Conservation (phyloP, 495 filamentous ascomycete genomes). For the Parathielavia appendiculata region DNA sequence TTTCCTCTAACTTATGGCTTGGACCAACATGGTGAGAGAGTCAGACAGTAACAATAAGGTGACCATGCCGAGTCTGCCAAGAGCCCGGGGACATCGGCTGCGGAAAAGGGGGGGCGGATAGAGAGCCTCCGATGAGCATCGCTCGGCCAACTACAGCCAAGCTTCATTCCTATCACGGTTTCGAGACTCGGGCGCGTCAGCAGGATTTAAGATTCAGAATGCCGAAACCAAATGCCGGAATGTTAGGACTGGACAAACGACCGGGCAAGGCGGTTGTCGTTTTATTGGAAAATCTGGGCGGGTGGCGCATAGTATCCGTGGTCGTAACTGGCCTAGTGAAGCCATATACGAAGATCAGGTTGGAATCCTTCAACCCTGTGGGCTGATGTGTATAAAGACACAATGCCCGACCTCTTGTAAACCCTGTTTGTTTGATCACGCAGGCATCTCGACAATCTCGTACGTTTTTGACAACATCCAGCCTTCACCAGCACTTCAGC, state of each 20-base stretch:
- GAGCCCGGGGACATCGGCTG: no score
- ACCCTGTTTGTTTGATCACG: no score
- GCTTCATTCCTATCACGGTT: neutral
- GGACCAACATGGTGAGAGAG: no score
- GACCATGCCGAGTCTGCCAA: no score
- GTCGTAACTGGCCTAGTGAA: no score
- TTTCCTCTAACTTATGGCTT: no score
- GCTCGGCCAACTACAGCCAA: neutral
- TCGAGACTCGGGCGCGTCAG: neutral
- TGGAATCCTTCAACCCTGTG: neutral
- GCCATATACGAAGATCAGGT: no score
- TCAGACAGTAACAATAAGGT: no score
- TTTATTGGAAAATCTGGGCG: neutral
- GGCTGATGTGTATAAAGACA: neutral
- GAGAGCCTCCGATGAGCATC: neutral
- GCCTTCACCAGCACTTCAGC: neutral
- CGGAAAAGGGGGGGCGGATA: constrained; percentile 1
- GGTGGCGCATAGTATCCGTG: neutral
- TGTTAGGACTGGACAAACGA: no score
- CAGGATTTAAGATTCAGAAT: no score
- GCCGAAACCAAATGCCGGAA: neutral
- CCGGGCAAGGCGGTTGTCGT: neutral
- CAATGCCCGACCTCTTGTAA: neutral
- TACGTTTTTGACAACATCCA: neutral
- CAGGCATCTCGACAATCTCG: no score